phyloP scores from a whole-genome alignment of 73 alveolate genomes.

The Chromera velia region DNA sequence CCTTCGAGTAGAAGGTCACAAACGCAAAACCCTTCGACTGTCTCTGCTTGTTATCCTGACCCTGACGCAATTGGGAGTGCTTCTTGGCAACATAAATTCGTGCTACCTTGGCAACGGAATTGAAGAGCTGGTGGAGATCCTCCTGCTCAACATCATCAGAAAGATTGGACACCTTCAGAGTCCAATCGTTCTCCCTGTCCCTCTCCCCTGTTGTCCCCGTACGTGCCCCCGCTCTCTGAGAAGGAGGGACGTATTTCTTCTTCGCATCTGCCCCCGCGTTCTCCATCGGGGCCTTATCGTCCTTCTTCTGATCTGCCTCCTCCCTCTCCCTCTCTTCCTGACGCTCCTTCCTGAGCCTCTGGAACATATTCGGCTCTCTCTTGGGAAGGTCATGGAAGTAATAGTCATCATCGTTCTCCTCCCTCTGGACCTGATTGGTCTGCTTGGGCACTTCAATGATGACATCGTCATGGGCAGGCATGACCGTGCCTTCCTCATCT shows the following conservation, averaged over 20 bases:
- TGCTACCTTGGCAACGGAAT: conserved; percentile 26
- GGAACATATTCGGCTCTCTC: conserved; percentile 12
- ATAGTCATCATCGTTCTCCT: conserved; percentile 35
- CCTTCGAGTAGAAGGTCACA: conserved; percentile 29
- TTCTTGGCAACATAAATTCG: conserved; percentile 34
- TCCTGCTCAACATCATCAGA: conserved; percentile 40
- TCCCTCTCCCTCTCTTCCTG: conserved; percentile 26
- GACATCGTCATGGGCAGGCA: conserved; percentile 22
- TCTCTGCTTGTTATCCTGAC: conserved; percentile 14
- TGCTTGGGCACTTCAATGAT: conserved; percentile 24
- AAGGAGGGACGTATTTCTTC: conserved; percentile 40
- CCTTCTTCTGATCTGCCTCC: conserved; percentile 18
- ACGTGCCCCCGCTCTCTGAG: conserved; percentile 31
- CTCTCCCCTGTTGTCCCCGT: conserved; percentile 3
- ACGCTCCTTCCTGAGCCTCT: conserved; percentile 20
- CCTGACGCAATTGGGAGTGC: no score
- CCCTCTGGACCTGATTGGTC: conserved; percentile 13
- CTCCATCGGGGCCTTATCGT: conserved; percentile 11
- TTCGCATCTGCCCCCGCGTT: conserved; percentile 5
- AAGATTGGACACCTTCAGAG: conserved; percentile 32
- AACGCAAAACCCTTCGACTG: conserved; percentile 48
- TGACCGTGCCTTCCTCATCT: conserved; percentile 19
- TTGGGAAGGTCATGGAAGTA: conserved; percentile 15
- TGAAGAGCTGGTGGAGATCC: conserved; percentile 37
- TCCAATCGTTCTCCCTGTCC: conserved; percentile 24